Percentiles rank a stretch among this genome's conserved stretches.
phyloP scores from a whole-genome alignment of 768 basidiomycete genomes.

The Collybia nuda region DNA sequence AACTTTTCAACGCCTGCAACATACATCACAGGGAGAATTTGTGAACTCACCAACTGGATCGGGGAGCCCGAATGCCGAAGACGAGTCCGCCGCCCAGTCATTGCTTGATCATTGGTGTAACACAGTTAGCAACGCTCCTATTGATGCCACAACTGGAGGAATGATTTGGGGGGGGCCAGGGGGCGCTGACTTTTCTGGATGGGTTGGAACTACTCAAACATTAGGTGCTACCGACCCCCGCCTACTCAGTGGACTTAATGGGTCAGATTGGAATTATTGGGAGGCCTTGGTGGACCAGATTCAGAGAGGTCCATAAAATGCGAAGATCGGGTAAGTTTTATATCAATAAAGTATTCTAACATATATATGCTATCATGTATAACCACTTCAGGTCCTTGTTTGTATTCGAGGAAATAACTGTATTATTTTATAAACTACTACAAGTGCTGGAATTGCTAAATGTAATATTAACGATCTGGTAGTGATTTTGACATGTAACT shows the following conservation, averaged over 20 bases:
- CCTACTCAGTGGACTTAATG: conserved; percentile 51
- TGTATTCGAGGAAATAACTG: too few relatives aligned
- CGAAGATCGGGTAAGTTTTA: neutral
- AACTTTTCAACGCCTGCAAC: conserved; percentile 62
- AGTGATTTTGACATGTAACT: too few relatives aligned
- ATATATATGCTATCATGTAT: neutral
- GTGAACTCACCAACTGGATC: conserved; percentile 60
- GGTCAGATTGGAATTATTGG: conserved; percentile 79
- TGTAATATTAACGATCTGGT: too few relatives aligned
- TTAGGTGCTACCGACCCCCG: conserved; percentile 41
- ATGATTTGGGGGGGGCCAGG: conserved; percentile 65
- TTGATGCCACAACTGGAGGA: conserved; percentile 48
- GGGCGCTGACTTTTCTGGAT: conserved; percentile 56
- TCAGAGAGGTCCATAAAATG: conserved; percentile 35
- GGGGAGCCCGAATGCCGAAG: conserved; percentile 73
- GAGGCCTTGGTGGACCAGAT: conserved; percentile 73
- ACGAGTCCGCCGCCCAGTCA: conserved; percentile 73
- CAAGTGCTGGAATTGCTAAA: too few relatives aligned
- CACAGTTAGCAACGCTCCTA: conserved; percentile 66
- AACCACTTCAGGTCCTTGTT: neutral
- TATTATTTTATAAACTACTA: too few relatives aligned
- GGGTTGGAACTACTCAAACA: conserved; percentile 49
- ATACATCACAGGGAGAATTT: conserved; percentile 41
- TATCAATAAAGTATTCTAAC: neutral
- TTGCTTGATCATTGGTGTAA: conserved; percentile 85